Evolutionary conservation across 768 basidiomycete species (phyloP).

Genomic region (Rubroboletus satanas): DNA sequence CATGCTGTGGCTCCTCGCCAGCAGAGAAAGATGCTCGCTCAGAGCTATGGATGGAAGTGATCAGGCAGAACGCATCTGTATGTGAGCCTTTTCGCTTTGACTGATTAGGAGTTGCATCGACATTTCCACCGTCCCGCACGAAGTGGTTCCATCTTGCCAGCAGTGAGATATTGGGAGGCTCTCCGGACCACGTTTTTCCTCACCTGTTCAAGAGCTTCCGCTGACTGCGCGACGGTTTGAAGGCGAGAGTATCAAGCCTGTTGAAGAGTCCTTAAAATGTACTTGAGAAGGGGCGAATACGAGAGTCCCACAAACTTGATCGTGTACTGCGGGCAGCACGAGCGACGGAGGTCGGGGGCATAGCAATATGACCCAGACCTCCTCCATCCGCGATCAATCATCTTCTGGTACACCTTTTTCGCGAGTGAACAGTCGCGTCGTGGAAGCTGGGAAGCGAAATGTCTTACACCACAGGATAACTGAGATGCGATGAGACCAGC

Average conservation of each 20-base stretch:
- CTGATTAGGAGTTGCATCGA: constrained; percentile 17
- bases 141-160: constrained; percentile 67
- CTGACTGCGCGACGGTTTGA: constrained; percentile 70
- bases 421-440: constrained; percentile 3
- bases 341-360: constrained; percentile 73
- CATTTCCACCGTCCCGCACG: constrained; percentile 43
- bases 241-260: constrained; percentile 64
- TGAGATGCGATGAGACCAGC: constrained; percentile 49
- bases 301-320: constrained; percentile 59
- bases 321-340: constrained; percentile 94
- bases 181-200: background rate
- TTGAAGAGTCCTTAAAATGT: constrained; percentile 15
- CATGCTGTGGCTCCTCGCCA: constrained; percentile 38
- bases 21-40: constrained; percentile 40
- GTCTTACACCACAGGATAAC: constrained; percentile 50
- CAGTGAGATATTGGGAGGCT: background rate
- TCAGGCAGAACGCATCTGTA: constrained; percentile 37
- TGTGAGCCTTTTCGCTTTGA: constrained; percentile 11
- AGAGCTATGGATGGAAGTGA: constrained; percentile 50
- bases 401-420: constrained; percentile 68
- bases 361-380: constrained; percentile 83
- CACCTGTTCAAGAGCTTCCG: constrained; percentile 72
- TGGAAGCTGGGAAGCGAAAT: background rate
- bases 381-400: constrained; percentile 86
- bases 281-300: constrained; percentile 2